Conservation (phyloP, 2,329 filamentous ascomycete genomes). For the Colletotrichum cordylinicola region DNA sequence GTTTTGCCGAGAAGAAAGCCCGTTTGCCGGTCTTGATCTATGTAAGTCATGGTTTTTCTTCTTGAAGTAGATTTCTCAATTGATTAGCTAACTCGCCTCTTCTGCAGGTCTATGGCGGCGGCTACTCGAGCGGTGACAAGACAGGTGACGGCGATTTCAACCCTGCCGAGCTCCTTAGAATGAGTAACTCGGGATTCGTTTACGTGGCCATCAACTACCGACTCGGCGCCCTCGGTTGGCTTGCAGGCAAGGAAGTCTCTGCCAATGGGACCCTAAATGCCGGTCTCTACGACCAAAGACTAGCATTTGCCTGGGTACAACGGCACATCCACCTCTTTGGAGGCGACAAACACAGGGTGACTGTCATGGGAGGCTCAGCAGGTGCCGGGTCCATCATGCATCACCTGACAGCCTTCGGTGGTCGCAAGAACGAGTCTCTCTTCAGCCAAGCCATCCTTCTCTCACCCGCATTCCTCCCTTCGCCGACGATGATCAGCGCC, state of each 20-base stretch:
- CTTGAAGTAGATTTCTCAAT: too few species aligned
- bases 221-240: neutral
- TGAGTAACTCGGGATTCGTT: neutral
- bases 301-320: neutral
- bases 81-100: neutral
- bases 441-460: constrained; percentile 41
- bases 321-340: neutral
- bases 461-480: constrained; percentile 33
- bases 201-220: neutral
- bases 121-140: neutral
- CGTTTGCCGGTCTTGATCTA: neutral
- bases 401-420: neutral
- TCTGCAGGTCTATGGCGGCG: constrained; percentile 14
- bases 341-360: neutral
- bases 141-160: neutral
- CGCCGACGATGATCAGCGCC: neutral
- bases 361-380: neutral
- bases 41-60: neutral
- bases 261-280: neutral
- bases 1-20: neutral
- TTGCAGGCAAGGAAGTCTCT: constrained; percentile 9
- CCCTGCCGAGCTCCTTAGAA: neutral
- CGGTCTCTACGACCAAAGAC: constrained; percentile 1
- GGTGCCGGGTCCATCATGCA: neutral
- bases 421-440: constrained; percentile 28